phyloP scores from a whole-genome alignment of 1,139 yeast genomes.

The Citeromyces hawaiiensis region DNA sequence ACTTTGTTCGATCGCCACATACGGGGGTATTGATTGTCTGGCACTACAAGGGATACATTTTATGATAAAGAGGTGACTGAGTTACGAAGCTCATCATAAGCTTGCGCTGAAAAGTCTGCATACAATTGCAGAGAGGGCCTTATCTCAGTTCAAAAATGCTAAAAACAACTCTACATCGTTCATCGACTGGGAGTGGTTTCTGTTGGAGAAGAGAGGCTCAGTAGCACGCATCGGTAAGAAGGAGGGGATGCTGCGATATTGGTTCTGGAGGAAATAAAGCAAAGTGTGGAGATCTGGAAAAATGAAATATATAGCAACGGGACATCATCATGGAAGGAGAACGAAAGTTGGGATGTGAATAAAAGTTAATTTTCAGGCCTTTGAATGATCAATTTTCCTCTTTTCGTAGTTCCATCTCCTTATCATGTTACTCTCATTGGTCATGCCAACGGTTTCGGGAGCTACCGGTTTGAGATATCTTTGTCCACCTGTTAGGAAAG shows the following conservation, averaged over 20 bases:
- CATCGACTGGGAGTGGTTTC: slow-evolving; percentile 35
- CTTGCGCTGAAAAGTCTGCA: slow-evolving; percentile 22
- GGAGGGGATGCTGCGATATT: slow-evolving; percentile 31
- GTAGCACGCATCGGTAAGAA: slow-evolving; percentile 29
- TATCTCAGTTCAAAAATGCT: slow-evolving; percentile 11
- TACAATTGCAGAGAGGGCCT: slow-evolving; percentile 19
- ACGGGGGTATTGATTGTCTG: slow-evolving; percentile 35
- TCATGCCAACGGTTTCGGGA: slow-evolving; percentile 16
- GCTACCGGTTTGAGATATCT: slow-evolving; percentile 25
- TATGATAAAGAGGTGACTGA: slow-evolving; percentile 22
- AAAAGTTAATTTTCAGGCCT: slow-evolving; percentile 7
- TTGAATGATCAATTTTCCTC: slow-evolving; percentile 25
- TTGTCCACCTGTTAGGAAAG: slow-evolving; percentile 25
- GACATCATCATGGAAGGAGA: slow-evolving; percentile 21
- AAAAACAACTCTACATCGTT: slow-evolving; percentile 17
- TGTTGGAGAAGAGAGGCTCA: slow-evolving; percentile 29
- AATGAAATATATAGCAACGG: slow-evolving; percentile 27
- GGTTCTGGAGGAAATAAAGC: slow-evolving; percentile 28
- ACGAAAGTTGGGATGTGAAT: slow-evolving; percentile 13
- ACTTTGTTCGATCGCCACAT: slow-evolving; percentile 16
- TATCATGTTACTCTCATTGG: slow-evolving; percentile 17
- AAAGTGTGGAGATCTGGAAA: slow-evolving; percentile 33
- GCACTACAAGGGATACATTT: slow-evolving; percentile 30
- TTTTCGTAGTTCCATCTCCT: slow-evolving; percentile 37
- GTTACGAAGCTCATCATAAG: slow-evolving; percentile 27